phyloP scores from a whole-genome alignment of 2,329 filamentous ascomycete genomes.

The Truncatella angustata region DNA sequence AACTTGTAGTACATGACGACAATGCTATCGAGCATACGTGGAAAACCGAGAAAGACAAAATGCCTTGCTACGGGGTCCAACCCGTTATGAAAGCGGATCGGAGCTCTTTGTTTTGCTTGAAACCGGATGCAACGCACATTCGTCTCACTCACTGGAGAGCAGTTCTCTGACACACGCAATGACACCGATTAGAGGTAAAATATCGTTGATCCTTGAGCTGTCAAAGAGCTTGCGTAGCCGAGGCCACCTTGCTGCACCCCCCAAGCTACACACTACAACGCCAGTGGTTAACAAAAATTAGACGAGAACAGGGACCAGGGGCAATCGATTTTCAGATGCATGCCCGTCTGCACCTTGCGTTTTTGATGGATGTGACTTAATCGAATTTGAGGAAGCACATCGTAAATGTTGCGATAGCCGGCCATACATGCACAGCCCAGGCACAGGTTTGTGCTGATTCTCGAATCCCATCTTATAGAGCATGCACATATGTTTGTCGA shows the following conservation, averaged over 20 bases:
- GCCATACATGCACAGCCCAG: not conserved
- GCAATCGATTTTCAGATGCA: slow-evolving; percentile 2
- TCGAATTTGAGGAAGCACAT: slow-evolving; percentile 4
- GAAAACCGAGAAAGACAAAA: not conserved
- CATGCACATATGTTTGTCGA: too few relatives aligned
- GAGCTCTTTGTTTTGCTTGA: not conserved
- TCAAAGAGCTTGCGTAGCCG: slow-evolving; percentile 4
- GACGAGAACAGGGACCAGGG: slow-evolving; percentile 14
- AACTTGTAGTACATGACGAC: slow-evolving; percentile 1
- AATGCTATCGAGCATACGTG: slow-evolving; percentile 10
- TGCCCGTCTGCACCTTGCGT: slow-evolving; percentile 15
- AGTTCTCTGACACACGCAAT: not conserved
- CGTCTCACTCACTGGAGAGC: not conserved
- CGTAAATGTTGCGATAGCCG: slow-evolving; percentile 6
- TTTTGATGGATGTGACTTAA: slow-evolving; percentile 9
- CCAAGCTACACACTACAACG: not conserved
- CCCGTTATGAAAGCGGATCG: not conserved
- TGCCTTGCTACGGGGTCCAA: not conserved
- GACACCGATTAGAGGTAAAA: not conserved
- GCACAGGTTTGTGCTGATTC: too few relatives aligned
- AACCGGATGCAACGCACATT: slow-evolving; percentile 4
- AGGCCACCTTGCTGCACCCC: not conserved
- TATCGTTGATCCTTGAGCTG: not conserved
- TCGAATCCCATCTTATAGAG: too few relatives aligned
- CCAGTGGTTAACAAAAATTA: slow-evolving; percentile 13